Conservation (phyloP, 345 rosid genomes). For the Nephelium lappaceum region DNA sequence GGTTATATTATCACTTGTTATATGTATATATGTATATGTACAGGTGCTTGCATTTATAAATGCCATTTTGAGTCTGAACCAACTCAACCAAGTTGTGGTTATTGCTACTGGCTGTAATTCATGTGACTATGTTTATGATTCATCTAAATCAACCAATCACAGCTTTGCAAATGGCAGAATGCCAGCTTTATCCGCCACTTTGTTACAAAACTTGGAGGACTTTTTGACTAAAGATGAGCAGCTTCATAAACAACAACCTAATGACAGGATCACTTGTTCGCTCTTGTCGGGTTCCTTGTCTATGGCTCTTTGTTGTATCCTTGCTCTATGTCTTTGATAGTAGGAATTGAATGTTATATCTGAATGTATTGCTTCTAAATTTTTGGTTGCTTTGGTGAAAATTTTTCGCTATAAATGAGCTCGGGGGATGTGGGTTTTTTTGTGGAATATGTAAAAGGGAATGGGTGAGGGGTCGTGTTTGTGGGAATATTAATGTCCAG, state of each 20-base stretch:
- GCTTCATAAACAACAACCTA: conserved; percentile 44
- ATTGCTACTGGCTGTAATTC: conserved; percentile 85
- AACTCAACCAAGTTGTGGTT: conserved; percentile 77
- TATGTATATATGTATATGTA: neutral
- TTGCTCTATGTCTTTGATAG: conserved; percentile 9
- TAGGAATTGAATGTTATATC: neutral
- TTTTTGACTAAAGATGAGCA: conserved; percentile 71
- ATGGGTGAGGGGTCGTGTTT: neutral
- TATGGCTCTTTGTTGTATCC: conserved; percentile 99
- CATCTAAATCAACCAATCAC: conserved; percentile 45
- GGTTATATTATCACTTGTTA: neutral
- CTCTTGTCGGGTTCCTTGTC: conserved; percentile 89
- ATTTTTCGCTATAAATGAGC: neutral
- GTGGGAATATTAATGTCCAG: neutral
- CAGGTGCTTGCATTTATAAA: conserved; percentile 89
- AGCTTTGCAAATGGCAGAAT: conserved; percentile 48
- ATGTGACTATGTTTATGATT: conserved; percentile 80
- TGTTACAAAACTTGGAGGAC: conserved; percentile 68
- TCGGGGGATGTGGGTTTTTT: neutral
- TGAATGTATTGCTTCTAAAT: conserved; percentile 1
- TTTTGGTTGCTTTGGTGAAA: neutral
- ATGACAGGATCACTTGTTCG: conserved; percentile 55
- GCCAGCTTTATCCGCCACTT: conserved; percentile 51
- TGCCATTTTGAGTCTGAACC: conserved; percentile 70
- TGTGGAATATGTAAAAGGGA: neutral